These are phyloP conservation scores for Elongisporangium anandrum DNA, from an alignment of 352 stramenopile genomes.

Conservation along the genomic window DNA sequence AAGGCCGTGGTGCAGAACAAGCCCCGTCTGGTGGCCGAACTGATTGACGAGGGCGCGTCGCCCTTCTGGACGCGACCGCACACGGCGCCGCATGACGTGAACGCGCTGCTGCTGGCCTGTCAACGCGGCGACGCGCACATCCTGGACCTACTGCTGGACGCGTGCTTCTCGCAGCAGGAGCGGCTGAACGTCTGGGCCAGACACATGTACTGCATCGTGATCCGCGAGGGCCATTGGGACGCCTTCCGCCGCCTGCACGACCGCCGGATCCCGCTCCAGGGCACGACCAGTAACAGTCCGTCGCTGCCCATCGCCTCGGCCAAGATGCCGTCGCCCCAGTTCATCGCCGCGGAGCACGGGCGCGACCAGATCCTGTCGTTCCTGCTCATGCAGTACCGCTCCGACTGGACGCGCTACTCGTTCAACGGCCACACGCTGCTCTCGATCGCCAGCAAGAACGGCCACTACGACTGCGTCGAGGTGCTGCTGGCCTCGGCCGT, in stretches of 20 bases:
- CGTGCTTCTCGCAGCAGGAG: conserved; percentile 42
- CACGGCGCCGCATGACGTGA: conserved; percentile 27
- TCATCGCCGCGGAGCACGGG: conserved; percentile 54
- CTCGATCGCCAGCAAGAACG: conserved; percentile 53
- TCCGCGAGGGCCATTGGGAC: conserved; percentile 54
- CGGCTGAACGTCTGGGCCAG: conserved; percentile 41
- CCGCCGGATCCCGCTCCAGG: conserved; percentile 21
- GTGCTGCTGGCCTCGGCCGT: conserved; percentile 34
- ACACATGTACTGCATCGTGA: conserved; percentile 68
- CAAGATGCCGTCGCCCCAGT: conserved; percentile 51
- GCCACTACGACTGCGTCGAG: conserved; percentile 70
- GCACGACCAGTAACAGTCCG: conserved; percentile 1
- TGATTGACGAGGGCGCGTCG: conserved; percentile 54
- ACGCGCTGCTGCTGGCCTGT: conserved; percentile 63
- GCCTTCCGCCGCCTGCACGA: conserved; percentile 54
- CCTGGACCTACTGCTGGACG: conserved; percentile 55
- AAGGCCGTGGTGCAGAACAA: conserved; percentile 47
- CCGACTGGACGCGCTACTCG: conserved; percentile 32
- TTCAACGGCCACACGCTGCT: conserved; percentile 66
- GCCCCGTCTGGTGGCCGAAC: conserved; percentile 34
- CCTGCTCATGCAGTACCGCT: conserved; percentile 26
- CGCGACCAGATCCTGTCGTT: conserved; percentile 46
- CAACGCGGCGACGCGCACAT: conserved; percentile 39
- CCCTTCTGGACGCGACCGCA: conserved; percentile 42
- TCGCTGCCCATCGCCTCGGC: conserved; percentile 12